A percentile compares a stretch with the other conserved stretches of the same genome.
phyloP scores from a whole-genome alignment of 768 basidiomycete species.

The Phanerochaete sordida region DNA sequence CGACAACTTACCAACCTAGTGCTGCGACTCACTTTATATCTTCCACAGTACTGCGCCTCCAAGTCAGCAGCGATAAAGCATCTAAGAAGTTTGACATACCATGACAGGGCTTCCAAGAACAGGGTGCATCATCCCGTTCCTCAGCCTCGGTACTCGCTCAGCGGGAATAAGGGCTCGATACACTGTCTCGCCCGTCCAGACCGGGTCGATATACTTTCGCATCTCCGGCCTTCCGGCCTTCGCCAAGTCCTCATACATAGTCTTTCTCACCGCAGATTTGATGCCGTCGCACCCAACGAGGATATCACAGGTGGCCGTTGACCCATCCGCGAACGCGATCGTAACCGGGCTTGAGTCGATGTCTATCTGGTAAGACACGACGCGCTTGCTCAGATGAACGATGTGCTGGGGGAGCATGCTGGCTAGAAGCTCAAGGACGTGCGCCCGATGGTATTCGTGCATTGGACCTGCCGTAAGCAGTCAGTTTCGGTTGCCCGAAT shows the following conservation, averaged over 20 bases:
- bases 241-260: constrained; percentile 25
- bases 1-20: too few relatives aligned
- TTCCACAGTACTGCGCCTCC: constrained; percentile 41
- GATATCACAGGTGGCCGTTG: constrained; percentile 25
- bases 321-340: constrained; percentile 24
- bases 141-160: constrained; percentile 24
- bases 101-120: constrained; percentile 40
- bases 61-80: too few relatives aligned
- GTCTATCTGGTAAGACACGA: constrained; percentile 15
- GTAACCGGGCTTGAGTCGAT: neutral
- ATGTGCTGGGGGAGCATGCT: constrained; percentile 21
- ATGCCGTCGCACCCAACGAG: constrained; percentile 33
- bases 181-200: constrained; percentile 43
- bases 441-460: constrained; percentile 46
- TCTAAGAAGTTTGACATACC: too few relatives aligned
- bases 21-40: constrained; percentile 47
- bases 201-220: constrained; percentile 35
- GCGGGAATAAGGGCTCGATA: constrained; percentile 45
- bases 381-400: constrained; percentile 30
- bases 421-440: constrained; percentile 44
- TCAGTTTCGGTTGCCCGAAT: neutral
- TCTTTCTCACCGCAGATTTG: constrained; percentile 28
- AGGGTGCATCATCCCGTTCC: constrained; percentile 24
- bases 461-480: constrained; percentile 17
- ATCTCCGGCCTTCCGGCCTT: constrained; percentile 22